Base-by-base conservation (phyloP, 2,329 filamentous ascomycete genomes). In the Trematosphaeria pertusa region DNA sequence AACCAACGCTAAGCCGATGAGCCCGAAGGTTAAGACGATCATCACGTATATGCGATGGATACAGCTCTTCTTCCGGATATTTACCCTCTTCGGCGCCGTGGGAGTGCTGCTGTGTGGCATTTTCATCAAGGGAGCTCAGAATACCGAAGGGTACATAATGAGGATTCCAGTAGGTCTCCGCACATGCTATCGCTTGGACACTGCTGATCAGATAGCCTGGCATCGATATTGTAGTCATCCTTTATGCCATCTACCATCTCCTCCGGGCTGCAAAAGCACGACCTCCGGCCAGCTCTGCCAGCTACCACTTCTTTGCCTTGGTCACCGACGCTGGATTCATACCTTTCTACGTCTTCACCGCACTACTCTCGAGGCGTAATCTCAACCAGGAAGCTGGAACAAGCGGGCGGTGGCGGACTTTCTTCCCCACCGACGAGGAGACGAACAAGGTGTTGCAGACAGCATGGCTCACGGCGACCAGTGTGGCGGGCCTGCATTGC, bases 231-330 rank as follows among this genome's bases (percentile, higher is more conserved):
- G 61, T 89, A 4, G 86, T 91, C 67, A 85, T 83, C 12, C 62
- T 85, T 14, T 97, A 97, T 71, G 89, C 82, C 32, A 81, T 95
- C 50, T 94, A 89, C 62, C 91, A 97, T 69, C 83, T 95, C 30
- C 78, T 83, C 11, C 84, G 89, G 22, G 83, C 86, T 28, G 82
- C 89, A 1, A 84, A 84, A 37, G 82, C 80, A 34, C 85, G 91
- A 40, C 85, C 91, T 0, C 86, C 93, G 0, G 87, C 80, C 3
- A 96, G 90, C 17, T 89, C 91, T 14, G 87, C 90, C 11, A 93
- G 90, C 54, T 97, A 97, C 72, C 91, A 95, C 72, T 75, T 94
- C 46, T 97, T 97, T 69, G 85, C 91, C 2, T 79, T 83, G 9
- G 75, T 91, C 33, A 82, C 88, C 32, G 93, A 97, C 69, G 73